A percentile compares a stretch with the other conserved stretches of the same genome.
phyloP scores from a whole-genome alignment of 2,329 filamentous ascomycete genomes.

The Nothophoma quercina region DNA sequence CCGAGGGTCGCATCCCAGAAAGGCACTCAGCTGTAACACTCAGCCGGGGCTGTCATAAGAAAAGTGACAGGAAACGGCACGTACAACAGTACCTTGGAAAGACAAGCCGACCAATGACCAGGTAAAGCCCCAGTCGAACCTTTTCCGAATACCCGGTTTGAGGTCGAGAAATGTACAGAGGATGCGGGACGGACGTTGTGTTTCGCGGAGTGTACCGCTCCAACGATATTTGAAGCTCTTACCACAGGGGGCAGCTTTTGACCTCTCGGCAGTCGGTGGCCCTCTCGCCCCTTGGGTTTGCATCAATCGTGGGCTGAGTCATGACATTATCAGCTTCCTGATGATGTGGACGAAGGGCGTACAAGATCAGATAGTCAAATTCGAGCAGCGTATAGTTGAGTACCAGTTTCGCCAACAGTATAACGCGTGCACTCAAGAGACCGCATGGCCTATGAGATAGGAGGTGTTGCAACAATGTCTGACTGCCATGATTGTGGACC shows the following conservation, averaged over 20 bases:
- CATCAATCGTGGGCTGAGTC: slow-evolving; percentile 7
- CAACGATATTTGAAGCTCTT: slow-evolving; percentile 1
- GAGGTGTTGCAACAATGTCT: slow-evolving; percentile 32
- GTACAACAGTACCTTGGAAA: slow-evolving; percentile 38
- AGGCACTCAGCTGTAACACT: slow-evolving; percentile 24
- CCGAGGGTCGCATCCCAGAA: slow-evolving; percentile 21
- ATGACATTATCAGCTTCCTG: not conserved
- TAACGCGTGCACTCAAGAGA: slow-evolving; percentile 14
- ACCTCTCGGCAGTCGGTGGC: not conserved
- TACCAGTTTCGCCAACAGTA: slow-evolving; percentile 23
- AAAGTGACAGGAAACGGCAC: slow-evolving; percentile 49
- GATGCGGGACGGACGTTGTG: slow-evolving; percentile 27
- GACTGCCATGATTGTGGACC: slow-evolving; percentile 28
- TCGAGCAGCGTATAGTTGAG: slow-evolving; percentile 5
- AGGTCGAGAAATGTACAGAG: slow-evolving; percentile 15
- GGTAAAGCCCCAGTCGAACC: slow-evolving; percentile 11
- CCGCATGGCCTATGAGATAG: slow-evolving; percentile 20
- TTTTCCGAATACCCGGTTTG: slow-evolving; percentile 39
- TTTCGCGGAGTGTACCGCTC: slow-evolving; percentile 21
- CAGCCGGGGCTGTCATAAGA: slow-evolving; percentile 26
- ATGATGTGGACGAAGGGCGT: not conserved
- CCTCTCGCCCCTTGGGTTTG: not conserved
- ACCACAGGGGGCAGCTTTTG: not conserved
- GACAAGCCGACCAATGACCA: slow-evolving; percentile 26
- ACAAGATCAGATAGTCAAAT: not conserved